Evolutionary conservation across 2,329 filamentous ascomycete species (phyloP), one percentile per base, ranked within the genome.

Genomic region (Calycina herbarum): DNA sequence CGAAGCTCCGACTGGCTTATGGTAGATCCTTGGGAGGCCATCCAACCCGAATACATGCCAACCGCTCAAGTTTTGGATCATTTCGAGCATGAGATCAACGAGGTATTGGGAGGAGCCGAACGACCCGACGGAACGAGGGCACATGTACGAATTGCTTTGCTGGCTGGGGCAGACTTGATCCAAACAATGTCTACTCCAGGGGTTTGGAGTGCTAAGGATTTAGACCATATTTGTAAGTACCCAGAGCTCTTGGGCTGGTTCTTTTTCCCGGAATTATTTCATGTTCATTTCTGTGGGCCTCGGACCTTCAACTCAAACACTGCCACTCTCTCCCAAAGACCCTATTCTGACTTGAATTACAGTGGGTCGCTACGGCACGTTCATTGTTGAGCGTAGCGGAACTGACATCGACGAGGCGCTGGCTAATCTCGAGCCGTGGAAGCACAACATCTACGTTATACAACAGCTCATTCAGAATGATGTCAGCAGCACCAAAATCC

Each of bases 1-100:
- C 84, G 90, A 71, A 89, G 91, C 61, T 89, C 89, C 61, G 87
- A 87, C 72, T 93, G 91, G 89, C 82, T 96, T 67, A 93, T 93
- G 87, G 91, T 95, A 57, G 93, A 96, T 76, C 88, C 91, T 0
- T 96, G 91, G 89, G 94, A 97, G 82, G 91, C 92, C n/a, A 82
- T 90, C 73, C 88, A 96, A 79, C 86, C 89, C 74, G 85, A 91
- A 70, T 98, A 97, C 76, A 89, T 93, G 68, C 93, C 93, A 17
- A 98, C 94, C 0, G 94, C 94, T 48, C 86, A 90, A 72, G 94
- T 97, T 51, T 82, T 97, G 59, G 93, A 96, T 75, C 94, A 97
- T 78, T 95, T 97, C 73, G 89, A 96, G 71, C 81, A 94, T 75
- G 93, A 97, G 77, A 92, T 97, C 76, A 97, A 97, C 76, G 85